Evolutionary conservation across 2,329 filamentous ascomycete species (phyloP).

Genomic region (Fusarium praegraminearum): DNA sequence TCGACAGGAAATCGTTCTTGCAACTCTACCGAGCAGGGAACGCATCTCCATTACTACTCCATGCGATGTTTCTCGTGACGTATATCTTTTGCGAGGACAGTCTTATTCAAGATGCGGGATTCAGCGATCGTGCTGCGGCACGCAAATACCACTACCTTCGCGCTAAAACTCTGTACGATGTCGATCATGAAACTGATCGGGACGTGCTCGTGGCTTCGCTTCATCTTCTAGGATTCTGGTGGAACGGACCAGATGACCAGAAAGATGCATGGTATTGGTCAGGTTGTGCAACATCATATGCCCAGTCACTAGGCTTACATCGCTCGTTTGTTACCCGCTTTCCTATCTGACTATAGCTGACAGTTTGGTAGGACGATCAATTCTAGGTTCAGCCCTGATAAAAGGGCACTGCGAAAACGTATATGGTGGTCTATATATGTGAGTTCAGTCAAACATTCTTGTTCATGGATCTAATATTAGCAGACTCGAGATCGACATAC

Average conservation of each 20-base stretch:
- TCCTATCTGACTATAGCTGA: accelerated
- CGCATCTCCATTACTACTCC: conserved; percentile 16
- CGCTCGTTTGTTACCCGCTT: conserved; percentile 14
- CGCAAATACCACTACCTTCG: conserved; percentile 36
- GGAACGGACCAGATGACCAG: conserved; percentile 38
- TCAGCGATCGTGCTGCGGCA: conserved; percentile 19
- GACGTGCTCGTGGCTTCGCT: conserved; percentile 15
- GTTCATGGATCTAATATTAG: accelerated
- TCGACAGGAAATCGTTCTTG: conserved; percentile 14
- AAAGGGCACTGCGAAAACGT: conserved; percentile 22
- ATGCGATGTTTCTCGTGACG: conserved; percentile 24
- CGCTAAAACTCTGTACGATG: conserved; percentile 32
- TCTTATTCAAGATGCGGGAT: conserved; percentile 27
- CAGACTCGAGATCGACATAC: conserved; percentile 38
- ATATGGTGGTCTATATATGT: conserved; percentile 45
- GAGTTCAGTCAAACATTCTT: accelerated
- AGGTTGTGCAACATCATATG: conserved; percentile 34
- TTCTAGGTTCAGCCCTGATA: not conserved
- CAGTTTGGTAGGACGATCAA: not conserved
- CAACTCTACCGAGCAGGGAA: conserved; percentile 1
- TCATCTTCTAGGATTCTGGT: conserved; percentile 37
- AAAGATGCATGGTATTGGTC: conserved; percentile 41
- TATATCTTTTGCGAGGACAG: conserved; percentile 27
- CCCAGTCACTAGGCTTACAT: conserved; percentile 36
- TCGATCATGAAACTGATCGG: conserved; percentile 30